Conservation (phyloP, 345 rosid genomes). For the Bretschneidera sinensis region DNA sequence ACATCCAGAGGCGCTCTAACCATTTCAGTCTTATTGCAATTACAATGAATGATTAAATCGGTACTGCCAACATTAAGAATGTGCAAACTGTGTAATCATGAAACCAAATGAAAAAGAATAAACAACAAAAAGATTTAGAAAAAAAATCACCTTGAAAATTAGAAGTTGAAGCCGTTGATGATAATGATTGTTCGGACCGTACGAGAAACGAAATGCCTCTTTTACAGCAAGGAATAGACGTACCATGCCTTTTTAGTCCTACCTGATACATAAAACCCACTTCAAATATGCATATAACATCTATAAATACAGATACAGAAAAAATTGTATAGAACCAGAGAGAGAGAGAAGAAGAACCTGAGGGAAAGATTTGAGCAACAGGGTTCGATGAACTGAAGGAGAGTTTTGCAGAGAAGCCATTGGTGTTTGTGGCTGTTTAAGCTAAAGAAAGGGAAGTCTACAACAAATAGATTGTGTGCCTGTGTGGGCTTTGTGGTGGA, state of each 20-base stretch:
- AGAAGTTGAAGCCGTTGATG: constrained; percentile 34
- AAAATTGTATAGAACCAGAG: neutral
- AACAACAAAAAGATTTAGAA: too few relatives aligned
- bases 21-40: neutral
- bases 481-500: too few relatives aligned
- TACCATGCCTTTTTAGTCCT: constrained; percentile 35
- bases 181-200: constrained; percentile 47
- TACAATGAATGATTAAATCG: neutral
- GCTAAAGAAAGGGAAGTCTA: neutral
- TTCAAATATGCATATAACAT: constrained; percentile 4
- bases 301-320: neutral
- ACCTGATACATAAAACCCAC: constrained; percentile 16
- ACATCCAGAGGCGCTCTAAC: neutral
- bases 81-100: neutral
- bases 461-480: too few relatives aligned
- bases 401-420: constrained; percentile 76
- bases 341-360: constrained; percentile 40
- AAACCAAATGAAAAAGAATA: neutral
- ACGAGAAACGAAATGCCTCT: constrained; percentile 50
- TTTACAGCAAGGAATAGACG: constrained; percentile 32
- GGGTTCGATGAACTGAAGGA: constrained; percentile 44
- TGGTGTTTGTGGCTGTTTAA: neutral
- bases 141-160: constrained; percentile 39
- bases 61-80: neutral
- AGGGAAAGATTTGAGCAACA: constrained; percentile 47